Conservation (phyloP, 768 basidiomycete species). For the Termitomyces sp. region DNA sequence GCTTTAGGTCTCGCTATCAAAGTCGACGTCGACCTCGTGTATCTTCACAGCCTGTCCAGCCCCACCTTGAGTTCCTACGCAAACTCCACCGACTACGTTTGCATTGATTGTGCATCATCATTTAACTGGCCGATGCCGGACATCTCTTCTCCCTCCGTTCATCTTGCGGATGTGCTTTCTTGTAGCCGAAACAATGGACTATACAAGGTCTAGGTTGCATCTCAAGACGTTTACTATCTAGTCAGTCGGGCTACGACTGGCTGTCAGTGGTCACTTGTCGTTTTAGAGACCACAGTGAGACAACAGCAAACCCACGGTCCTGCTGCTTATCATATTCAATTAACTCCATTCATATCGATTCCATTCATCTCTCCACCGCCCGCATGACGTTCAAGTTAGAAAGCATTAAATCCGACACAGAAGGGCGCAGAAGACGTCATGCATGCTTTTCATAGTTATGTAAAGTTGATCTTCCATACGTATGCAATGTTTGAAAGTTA, state of each 20-base stretch:
- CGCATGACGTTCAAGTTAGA: conserved; percentile 1
- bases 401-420: neutral
- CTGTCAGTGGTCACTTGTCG: neutral
- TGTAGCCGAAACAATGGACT: neutral
- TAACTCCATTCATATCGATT: neutral
- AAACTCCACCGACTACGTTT: neutral
- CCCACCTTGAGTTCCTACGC: neutral
- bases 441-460: neutral
- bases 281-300: neutral
- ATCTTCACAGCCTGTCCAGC: neutral
- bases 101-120: neutral
- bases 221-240: too few species aligned
- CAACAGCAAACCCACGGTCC: neutral
- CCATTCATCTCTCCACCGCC: neutral
- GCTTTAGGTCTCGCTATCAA: neutral
- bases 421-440: conserved; percentile 7
- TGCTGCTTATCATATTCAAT: neutral
- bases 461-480: neutral
- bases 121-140: neutral
- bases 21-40: too few species aligned
- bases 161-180: neutral
- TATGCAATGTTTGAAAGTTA: neutral
- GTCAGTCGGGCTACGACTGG: neutral
- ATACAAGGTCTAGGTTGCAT: neutral
- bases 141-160: conserved; percentile 2